Evolutionary conservation across 192 early-diverging fungal genomes (phyloP), one percentile per base, ranked within the genome.

Genomic region (Backusella tuberculispora): DNA sequence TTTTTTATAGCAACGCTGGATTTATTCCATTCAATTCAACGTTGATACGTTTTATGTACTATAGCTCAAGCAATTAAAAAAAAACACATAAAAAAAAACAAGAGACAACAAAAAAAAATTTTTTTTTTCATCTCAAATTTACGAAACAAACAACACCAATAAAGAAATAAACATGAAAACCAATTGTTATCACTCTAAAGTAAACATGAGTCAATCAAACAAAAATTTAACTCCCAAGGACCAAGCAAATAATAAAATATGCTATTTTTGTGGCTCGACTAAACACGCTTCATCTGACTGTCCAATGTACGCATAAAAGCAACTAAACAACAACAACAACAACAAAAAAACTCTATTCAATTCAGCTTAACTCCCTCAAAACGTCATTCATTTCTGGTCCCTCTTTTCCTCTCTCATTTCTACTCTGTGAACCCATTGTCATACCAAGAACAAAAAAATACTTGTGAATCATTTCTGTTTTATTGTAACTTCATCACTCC

Each of bases 211-310:
- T 34, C 68, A 29, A 46, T 29, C 68, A 34, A 70, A 46, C 29
- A 34, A 34, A n/a, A 13, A 29, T 34, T 29, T 44, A 17, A 29
- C 19, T 14, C 41, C 29, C 19, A 42, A 46, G 47, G 46, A 70
- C 24, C 12, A 42, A 26, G 29, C 68, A 48, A 66, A 68, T 6
- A 40, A 26, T 5, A 69, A 69, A 42, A 13, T 75, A 4, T 75
- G 74, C 66, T 75, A 75, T 66, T 75, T 75, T 60, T 75, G 74
- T 29, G 74, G 74, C 21, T 75, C 74, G 47, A 60, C 46, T 14
- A 69, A 40, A 42, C 74, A 75, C 43, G 66, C 66, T 60, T 69
- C 74, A 63, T 75, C 74, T 41, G 74, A 75, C 41, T 75, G 74
- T 38, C 74, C 74, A 17, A 47, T 69, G 14, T 75, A 75, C 38